phyloP scores from a whole-genome alignment of 345 rosid genomes.

The Hibiscus trionum region DNA sequence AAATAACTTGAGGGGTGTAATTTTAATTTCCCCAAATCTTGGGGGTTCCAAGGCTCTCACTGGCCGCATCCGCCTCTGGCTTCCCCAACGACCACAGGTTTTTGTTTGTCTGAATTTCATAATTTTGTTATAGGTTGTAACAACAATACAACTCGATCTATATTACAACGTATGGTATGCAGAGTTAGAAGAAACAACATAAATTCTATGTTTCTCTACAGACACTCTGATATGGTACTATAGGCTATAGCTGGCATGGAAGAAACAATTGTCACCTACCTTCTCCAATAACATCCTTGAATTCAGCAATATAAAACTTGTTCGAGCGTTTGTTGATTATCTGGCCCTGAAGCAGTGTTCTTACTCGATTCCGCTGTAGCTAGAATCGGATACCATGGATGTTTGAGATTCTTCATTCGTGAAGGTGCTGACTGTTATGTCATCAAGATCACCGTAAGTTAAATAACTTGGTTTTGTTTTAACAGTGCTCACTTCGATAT shows the following conservation, averaged over 20 bases:
- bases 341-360: neutral
- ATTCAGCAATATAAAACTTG: neutral
- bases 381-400: neutral
- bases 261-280: neutral
- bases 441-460: conserved; percentile 42
- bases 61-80: no score
- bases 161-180: no score
- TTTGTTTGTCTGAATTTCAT: no score
- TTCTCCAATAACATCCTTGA: neutral
- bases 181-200: no score
- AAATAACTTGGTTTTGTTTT: conserved; percentile 47
- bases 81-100: no score
- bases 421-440: neutral
- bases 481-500: conserved; percentile 28
- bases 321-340: neutral
- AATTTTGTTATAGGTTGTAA: no score
- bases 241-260: neutral
- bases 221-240: neutral
- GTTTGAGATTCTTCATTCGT: neutral
- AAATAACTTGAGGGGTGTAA: no score
- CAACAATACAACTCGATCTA: no score
- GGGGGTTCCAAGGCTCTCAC: no score
- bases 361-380: neutral
- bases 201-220: neutral
- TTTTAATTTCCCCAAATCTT: no score